These are phyloP conservation scores for Elsinoe perseae DNA, from an alignment of 2,329 filamentous ascomycete genomes.

Conservation along the genomic window DNA sequence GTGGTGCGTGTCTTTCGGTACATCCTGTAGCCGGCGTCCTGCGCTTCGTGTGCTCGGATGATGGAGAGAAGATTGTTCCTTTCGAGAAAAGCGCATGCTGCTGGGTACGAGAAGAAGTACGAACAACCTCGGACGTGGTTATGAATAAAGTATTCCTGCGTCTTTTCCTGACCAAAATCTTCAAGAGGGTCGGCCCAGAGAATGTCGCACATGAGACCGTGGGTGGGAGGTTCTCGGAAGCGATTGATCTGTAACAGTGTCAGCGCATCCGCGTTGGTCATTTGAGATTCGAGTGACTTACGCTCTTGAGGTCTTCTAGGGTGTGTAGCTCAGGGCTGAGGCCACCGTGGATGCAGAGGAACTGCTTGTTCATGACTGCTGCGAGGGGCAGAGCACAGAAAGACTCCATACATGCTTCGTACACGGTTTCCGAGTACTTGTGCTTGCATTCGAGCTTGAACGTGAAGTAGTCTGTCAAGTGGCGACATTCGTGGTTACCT, in stretches of 20 bases:
- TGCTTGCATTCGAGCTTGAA: constrained; percentile 99
- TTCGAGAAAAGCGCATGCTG: constrained; percentile 92
- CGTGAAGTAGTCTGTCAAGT: constrained; percentile 99
- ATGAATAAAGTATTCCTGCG: constrained; percentile 93
- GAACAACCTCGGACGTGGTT: constrained; percentile 98
- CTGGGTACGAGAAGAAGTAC: constrained; percentile 98
- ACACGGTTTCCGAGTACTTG: constrained; percentile 94
- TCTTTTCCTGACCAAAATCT: constrained; percentile 98
- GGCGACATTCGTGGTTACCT: constrained; percentile 96
- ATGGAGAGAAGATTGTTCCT: constrained; percentile 98
- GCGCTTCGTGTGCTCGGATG: constrained; percentile 94
- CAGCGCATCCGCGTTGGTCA: constrained; percentile 14
- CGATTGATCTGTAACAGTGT: constrained; percentile 66
- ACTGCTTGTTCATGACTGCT: constrained; percentile 99
- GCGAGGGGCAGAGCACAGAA: constrained; percentile 92
- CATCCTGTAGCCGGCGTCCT: constrained; percentile 98
- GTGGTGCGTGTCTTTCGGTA: constrained; percentile 97
- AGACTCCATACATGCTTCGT: constrained; percentile 97
- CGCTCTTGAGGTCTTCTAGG: constrained; percentile 83
- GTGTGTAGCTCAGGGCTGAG: constrained; percentile 94
- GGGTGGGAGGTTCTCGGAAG: constrained; percentile 93
- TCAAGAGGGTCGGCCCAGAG: constrained; percentile 97
- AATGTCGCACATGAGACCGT: constrained; percentile 98
- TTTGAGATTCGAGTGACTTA: constrained; percentile 39
- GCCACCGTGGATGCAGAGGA: constrained; percentile 95